Percentiles rank a stretch among this genome's conserved stretches.
Evolutionary conservation across 2,329 filamentous ascomycete species (phyloP).

Genomic region (Fusarium sp.): DNA sequence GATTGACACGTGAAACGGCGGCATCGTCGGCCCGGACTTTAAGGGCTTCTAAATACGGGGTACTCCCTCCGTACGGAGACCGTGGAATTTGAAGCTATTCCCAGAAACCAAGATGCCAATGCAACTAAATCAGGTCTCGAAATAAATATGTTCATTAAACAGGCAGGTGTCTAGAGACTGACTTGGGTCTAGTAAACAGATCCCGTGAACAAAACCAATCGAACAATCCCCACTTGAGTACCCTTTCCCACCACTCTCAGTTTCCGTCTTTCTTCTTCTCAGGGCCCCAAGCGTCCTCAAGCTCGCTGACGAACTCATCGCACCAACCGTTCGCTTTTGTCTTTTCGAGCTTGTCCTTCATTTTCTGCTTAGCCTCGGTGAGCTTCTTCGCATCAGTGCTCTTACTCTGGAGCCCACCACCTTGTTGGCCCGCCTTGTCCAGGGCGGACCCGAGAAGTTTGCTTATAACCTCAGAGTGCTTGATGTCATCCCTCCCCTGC

Average conservation of each 20-base stretch:
- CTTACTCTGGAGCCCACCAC: background rate
- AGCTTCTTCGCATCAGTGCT: background rate
- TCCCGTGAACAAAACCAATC: background rate
- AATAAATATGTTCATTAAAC: background rate
- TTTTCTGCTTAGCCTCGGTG: background rate
- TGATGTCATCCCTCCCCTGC: background rate
- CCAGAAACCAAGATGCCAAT: background rate
- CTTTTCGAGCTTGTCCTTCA: slow-evolving; percentile 1
- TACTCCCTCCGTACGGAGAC: background rate
- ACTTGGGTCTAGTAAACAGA: background rate
- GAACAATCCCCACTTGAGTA: background rate
- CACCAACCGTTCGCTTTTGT: slow-evolving; percentile 21
- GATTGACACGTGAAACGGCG: slow-evolving; percentile 16
- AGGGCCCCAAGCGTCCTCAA: background rate
- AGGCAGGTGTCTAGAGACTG: background rate
- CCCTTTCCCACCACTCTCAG: background rate
- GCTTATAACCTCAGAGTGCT: background rate
- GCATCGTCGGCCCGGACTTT: background rate
- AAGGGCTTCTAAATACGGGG: background rate
- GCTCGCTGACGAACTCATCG: background rate
- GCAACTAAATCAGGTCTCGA: background rate
- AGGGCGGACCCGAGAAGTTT: background rate
- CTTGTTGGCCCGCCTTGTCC: background rate
- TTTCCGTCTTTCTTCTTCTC: background rate
- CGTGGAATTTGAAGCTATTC: slow-evolving; percentile 20